phyloP scores from a whole-genome alignment of 116 monocot species.

The Iris pallida region DNA sequence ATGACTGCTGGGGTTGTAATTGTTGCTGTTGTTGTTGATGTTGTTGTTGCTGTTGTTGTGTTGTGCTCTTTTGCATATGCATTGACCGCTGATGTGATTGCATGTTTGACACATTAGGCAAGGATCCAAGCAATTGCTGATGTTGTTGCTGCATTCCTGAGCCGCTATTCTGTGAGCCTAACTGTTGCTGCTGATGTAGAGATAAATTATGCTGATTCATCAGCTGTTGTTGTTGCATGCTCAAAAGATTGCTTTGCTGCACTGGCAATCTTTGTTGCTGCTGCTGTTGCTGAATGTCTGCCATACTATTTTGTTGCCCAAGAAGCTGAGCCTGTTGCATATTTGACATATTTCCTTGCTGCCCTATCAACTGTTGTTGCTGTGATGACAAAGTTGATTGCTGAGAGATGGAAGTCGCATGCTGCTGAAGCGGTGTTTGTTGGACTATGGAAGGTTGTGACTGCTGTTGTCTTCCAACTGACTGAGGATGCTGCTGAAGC shows the following conservation, averaged over 20 bases:
- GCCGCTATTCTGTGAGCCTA: conserved; percentile 32
- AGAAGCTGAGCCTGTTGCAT: conserved; percentile 59
- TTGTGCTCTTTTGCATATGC: conserved; percentile 35
- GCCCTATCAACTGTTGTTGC: conserved; percentile 49
- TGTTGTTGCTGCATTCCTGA: conserved; percentile 43
- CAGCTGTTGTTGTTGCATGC: conserved; percentile 56
- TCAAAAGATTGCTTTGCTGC: conserved; percentile 54
- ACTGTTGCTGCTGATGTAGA: conserved; percentile 62
- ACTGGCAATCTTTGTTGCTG: conserved; percentile 53
- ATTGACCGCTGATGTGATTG: conserved; percentile 51
- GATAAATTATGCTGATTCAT: conserved; percentile 50
- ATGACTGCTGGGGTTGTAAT: conserved; percentile 21
- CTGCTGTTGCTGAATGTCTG: conserved; percentile 43
- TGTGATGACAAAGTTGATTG: conserved; percentile 45
- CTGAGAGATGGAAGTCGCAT: conserved; percentile 36
- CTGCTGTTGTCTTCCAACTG: conserved; percentile 51
- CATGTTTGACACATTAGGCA: conserved; percentile 38
- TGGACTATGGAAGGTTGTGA: conserved; percentile 33
- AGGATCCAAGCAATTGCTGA: conserved; percentile 43
- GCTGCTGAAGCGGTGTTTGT: conserved; percentile 48
- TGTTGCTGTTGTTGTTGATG: conserved; percentile 18
- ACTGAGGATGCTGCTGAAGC: conserved; percentile 56
- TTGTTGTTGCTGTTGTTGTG: conserved; percentile 33
- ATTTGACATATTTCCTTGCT: conserved; percentile 54
- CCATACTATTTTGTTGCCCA: conserved; percentile 48